Conservation (phyloP, 139 green algal species). For the Chlamydomonas asymmetrica region DNA sequence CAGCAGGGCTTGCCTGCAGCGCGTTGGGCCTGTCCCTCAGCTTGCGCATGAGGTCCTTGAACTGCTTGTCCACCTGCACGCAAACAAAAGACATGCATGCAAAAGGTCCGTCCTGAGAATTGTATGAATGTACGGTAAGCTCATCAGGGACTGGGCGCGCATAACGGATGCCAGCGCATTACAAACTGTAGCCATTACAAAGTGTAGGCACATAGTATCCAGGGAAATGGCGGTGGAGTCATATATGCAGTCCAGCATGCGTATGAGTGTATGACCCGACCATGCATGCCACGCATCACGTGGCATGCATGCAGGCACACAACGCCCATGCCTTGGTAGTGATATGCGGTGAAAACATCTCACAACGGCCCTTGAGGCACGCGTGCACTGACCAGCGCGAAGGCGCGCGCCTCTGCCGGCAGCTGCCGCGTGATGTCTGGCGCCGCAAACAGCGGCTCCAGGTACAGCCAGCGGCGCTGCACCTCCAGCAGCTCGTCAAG, state of each 20-base stretch:
- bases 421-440: constrained; percentile 87
- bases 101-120: neutral
- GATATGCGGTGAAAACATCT: neutral
- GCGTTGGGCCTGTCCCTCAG: constrained; percentile 69
- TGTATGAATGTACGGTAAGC: too few species aligned
- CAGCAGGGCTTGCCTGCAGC: constrained; percentile 34
- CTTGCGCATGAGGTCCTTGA: constrained; percentile 75
- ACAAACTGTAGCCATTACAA: too few species aligned
- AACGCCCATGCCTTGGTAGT: too few species aligned
- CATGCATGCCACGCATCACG: too few species aligned
- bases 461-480: constrained; percentile 83
- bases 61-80: constrained; percentile 74
- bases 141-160: too few species aligned
- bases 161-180: too few species aligned
- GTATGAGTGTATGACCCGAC: too few species aligned
- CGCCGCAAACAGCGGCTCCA: constrained; percentile 78
- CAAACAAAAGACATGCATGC: too few species aligned
- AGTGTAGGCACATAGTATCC: too few species aligned
- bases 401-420: constrained; percentile 51
- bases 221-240: too few species aligned
- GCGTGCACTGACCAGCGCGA: constrained; percentile 26
- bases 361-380: neutral
- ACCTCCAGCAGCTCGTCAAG: constrained; percentile 62
- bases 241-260: too few species aligned
- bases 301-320: too few species aligned